phyloP scores from a whole-genome alignment of 306 rosid species.

The Chamaecrista fasciculata region DNA sequence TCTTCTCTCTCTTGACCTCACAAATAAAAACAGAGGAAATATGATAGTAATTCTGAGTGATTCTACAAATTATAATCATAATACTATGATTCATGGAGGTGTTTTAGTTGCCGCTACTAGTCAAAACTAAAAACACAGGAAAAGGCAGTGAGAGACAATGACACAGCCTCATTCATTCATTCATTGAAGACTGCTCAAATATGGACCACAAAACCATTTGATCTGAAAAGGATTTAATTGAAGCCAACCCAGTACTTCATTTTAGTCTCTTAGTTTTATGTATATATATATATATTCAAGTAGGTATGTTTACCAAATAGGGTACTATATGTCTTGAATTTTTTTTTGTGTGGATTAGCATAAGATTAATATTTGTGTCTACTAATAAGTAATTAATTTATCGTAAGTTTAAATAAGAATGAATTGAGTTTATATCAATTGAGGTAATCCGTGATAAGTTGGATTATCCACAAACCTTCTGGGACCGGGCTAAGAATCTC shows the following conservation, averaged over 20 bases:
- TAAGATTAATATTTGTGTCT: too few species aligned
- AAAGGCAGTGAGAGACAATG: background rate
- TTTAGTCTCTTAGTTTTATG: background rate
- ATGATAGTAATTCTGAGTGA: background rate
- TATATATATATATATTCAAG: too few species aligned
- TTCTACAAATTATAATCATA: slow-evolving; percentile 29
- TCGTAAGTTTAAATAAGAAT: too few species aligned
- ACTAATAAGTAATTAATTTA: too few species aligned
- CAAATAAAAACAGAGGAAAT: background rate
- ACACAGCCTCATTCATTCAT: slow-evolving; percentile 11
- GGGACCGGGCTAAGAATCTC: too few species aligned
- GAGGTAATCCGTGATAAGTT: too few species aligned
- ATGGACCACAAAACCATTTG: slow-evolving; percentile 35
- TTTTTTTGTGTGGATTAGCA: too few species aligned
- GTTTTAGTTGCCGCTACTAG: slow-evolving; percentile 15
- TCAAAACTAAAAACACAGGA: slow-evolving; percentile 4
- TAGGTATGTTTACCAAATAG: too few species aligned
- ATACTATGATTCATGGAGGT: slow-evolving; percentile 18
- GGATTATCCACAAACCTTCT: too few species aligned
- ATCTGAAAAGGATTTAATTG: slow-evolving; percentile 2
- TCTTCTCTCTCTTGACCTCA: background rate
- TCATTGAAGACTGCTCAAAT: slow-evolving; percentile 2
- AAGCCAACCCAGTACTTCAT: background rate
- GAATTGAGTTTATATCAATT: too few species aligned
- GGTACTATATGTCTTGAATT: too few species aligned